Conservation (phyloP, 306 rosid species). For the Vigna reflexopilosa region DNA sequence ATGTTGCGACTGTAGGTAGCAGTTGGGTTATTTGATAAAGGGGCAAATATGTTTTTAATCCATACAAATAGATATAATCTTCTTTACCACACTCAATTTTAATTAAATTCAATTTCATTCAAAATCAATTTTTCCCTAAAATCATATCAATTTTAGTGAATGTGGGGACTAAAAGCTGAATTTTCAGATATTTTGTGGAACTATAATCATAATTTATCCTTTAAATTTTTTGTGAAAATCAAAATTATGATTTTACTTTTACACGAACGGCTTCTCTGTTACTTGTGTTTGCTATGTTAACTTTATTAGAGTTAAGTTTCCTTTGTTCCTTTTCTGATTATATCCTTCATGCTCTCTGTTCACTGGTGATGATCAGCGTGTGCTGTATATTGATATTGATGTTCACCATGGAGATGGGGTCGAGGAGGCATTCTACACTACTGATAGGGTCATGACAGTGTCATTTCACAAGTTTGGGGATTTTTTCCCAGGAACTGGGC, state of each 20-base stretch:
- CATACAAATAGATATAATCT: too few relatives aligned
- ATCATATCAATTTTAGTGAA: neutral
- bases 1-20: neutral
- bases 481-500: slow-evolving; percentile 95
- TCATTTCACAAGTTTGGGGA: slow-evolving; percentile 94
- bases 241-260: neutral
- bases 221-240: neutral
- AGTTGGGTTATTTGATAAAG: neutral
- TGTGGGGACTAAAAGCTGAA: neutral
- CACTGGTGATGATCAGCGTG: slow-evolving; percentile 68
- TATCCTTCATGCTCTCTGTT: slow-evolving; percentile 19
- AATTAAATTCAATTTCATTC: neutral
- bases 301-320: neutral
- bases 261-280: neutral
- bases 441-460: slow-evolving; percentile 92
- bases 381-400: slow-evolving; percentile 81
- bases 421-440: slow-evolving; percentile 92
- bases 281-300: slow-evolving; percentile 4
- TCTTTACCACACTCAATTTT: neutral
- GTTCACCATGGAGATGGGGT: slow-evolving; percentile 97
- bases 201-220: neutral
- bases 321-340: slow-evolving; percentile 12
- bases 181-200: neutral
- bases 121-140: neutral
- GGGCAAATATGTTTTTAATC: too few relatives aligned